Conservation (phyloP, 257 asterid species). For the Solanum tacnaense region DNA sequence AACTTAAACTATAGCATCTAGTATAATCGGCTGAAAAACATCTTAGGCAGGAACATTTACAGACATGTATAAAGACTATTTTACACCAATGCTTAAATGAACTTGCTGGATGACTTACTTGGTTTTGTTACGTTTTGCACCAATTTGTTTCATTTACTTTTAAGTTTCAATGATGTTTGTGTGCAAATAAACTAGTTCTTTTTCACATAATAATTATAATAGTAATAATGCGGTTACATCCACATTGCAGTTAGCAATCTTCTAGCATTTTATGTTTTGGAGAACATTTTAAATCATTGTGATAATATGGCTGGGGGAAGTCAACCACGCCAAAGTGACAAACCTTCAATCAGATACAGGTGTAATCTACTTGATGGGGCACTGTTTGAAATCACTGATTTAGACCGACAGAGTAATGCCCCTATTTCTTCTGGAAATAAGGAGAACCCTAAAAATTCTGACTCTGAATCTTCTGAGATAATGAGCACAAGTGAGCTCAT, state of each 20-base stretch:
- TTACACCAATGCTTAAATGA: not conserved
- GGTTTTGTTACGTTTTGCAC: not conserved
- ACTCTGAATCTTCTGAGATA: conserved; percentile 28
- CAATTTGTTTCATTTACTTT: not conserved
- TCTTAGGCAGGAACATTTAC: not conserved
- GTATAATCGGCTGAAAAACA: not conserved
- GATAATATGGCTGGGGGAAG: conserved; percentile 29
- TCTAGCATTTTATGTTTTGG: not conserved
- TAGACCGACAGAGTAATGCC: conserved; percentile 11
- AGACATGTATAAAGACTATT: not conserved
- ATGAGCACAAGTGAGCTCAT: conserved; percentile 59
- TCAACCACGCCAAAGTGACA: conserved; percentile 29
- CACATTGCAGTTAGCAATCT: conserved; percentile 4
- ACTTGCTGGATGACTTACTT: not conserved
- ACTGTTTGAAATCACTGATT: conserved; percentile 31
- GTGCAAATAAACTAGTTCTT: not conserved
- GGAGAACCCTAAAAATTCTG: conserved; percentile 16
- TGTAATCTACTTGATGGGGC: conserved; percentile 26
- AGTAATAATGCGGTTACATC: not conserved
- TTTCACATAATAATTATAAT: not conserved
- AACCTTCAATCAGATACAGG: conserved; percentile 35
- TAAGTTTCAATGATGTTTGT: not conserved
- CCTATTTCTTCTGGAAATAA: conserved; percentile 21
- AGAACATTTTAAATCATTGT: not conserved
- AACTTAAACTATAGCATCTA: not conserved